Conservation (phyloP, 495 filamentous ascomycete genomes). For the Chaetomium cochliodes region DNA sequence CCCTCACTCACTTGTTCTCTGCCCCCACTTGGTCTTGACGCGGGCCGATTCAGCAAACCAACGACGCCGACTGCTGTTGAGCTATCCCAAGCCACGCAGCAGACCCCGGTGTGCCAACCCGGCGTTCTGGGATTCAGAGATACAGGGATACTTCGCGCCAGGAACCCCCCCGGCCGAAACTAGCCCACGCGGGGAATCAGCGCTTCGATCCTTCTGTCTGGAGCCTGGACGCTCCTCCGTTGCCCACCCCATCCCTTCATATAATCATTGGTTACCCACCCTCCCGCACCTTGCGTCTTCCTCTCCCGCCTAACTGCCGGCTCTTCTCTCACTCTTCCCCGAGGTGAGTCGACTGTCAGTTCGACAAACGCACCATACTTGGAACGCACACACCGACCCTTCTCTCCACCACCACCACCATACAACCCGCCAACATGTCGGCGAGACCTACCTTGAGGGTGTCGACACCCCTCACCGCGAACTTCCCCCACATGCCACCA, state of each 20-base stretch:
- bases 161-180: constrained; percentile 25
- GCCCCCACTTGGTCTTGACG: constrained; percentile 27
- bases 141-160: constrained; percentile 29
- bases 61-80: constrained; percentile 25
- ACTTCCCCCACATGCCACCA: constrained; percentile 76
- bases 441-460: constrained; percentile 66
- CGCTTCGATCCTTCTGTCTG: constrained; percentile 29
- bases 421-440: constrained; percentile 47
- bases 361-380: constrained; percentile 32
- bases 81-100: constrained; percentile 19
- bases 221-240: constrained; percentile 21
- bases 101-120: constrained; percentile 31
- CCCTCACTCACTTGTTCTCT: constrained; percentile 5
- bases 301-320: constrained; percentile 38
- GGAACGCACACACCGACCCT: constrained; percentile 27
- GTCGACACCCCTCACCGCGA: constrained; percentile 72
- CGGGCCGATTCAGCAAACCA: constrained; percentile 25
- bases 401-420: constrained; percentile 19
- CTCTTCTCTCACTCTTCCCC: constrained; percentile 32
- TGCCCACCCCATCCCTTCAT: constrained; percentile 36
- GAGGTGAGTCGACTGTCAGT: constrained; percentile 41
- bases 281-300: constrained; percentile 32
- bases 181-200: constrained; percentile 25
- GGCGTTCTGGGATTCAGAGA: constrained; percentile 31
- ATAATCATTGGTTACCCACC: constrained; percentile 40